Evolutionary conservation across 306 rosid genomes (phyloP).

Genomic region (Citrullus amarus): DNA sequence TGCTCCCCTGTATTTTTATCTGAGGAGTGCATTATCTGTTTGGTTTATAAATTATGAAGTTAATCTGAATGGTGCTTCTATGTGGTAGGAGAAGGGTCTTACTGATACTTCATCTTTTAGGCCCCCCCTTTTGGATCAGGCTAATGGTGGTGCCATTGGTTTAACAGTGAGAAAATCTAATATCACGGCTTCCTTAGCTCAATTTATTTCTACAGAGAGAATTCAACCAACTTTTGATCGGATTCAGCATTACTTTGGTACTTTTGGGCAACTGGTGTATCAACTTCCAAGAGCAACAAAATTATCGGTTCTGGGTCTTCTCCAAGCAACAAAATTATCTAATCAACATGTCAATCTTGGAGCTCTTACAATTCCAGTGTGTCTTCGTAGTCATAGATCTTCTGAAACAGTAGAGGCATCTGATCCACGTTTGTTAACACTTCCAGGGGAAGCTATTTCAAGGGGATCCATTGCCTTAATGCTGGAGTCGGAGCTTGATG

Average conservation of each 20-base stretch:
- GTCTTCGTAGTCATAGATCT: constrained; percentile 10
- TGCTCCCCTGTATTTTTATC: background rate
- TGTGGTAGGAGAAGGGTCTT: constrained; percentile 56
- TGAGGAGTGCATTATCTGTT: background rate
- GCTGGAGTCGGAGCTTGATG: constrained; percentile 59
- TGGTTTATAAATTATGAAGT: background rate
- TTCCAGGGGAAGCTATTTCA: constrained; percentile 12
- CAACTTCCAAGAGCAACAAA: constrained; percentile 56
- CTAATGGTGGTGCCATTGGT: constrained; percentile 58
- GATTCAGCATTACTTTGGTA: constrained; percentile 34
- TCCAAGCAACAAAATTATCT: constrained; percentile 31
- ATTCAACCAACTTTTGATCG: constrained; percentile 22
- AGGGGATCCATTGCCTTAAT: constrained; percentile 44
- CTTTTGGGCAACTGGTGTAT: constrained; percentile 59
- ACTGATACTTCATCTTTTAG: constrained; percentile 53
- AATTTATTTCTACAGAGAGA: constrained; percentile 41
- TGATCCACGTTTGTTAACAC: constrained; percentile 10
- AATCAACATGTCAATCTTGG: constrained; percentile 26
- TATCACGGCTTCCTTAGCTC: constrained; percentile 69
- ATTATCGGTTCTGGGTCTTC: constrained; percentile 60
- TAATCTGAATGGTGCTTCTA: background rate
- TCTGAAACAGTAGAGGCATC: constrained; percentile 31
- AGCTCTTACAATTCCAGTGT: constrained; percentile 37
- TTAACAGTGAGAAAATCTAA: constrained; percentile 60
- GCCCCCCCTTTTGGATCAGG: constrained; percentile 67